Evolutionary conservation across 2,329 filamentous ascomycete species (phyloP).

Genomic region (Botrytis hyacinthi): DNA sequence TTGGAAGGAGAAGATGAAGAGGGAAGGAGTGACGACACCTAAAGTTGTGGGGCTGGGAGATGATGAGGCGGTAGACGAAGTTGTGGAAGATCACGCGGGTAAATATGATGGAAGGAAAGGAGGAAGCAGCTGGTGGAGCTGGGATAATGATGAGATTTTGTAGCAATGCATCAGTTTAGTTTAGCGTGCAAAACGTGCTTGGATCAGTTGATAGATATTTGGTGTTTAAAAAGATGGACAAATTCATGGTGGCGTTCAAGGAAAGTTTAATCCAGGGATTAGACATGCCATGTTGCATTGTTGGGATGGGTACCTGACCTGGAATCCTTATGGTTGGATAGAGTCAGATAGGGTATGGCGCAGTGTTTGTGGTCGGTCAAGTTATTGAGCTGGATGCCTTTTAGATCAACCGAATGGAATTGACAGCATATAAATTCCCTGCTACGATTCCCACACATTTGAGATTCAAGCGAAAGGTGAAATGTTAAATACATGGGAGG

Average conservation of each 20-base stretch:
- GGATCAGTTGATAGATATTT: not conserved
- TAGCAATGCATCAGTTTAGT: not conserved
- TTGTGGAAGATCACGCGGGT: not conserved
- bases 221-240: slow-evolving; percentile 7
- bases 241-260: not conserved
- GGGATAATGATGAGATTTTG: slow-evolving; percentile 5
- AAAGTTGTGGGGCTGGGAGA: not conserved
- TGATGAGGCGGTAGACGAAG: slow-evolving; percentile 6
- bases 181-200: not conserved
- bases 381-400: not conserved
- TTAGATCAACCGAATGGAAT: not conserved
- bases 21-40: not conserved
- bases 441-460: not conserved
- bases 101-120: not conserved
- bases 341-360: not conserved
- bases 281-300: not conserved
- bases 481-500: not conserved
- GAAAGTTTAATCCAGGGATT: not conserved
- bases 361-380: not conserved
- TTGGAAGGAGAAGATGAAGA: slow-evolving; percentile 7
- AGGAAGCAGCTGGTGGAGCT: slow-evolving; percentile 10
- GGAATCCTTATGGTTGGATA: not conserved
- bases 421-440: not conserved
- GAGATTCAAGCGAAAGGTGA: not conserved
- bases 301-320: not conserved